phyloP scores from a whole-genome alignment of 192 early-diverging fungal genomes.

The Entrophospora sp. region DNA sequence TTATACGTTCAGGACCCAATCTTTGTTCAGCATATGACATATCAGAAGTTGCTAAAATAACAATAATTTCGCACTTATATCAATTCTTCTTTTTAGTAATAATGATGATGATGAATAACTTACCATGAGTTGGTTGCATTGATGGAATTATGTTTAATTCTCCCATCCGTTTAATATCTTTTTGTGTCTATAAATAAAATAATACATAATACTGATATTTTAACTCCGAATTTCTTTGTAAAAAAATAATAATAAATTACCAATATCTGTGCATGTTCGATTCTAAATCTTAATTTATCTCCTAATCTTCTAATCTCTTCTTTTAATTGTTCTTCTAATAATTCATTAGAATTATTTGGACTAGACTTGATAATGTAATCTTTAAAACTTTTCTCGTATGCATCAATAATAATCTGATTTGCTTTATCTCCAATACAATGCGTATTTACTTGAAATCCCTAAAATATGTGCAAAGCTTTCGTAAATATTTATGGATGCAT shows the following conservation, averaged over 20 bases:
- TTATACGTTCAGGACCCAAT: slow-evolving; percentile 33
- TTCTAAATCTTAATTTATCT: slow-evolving; percentile 29
- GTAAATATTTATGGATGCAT: not conserved
- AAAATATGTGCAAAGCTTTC: not conserved
- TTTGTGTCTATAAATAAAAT: slow-evolving; percentile 19
- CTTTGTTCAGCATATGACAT: slow-evolving; percentile 42
- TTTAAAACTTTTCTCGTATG: slow-evolving; percentile 31
- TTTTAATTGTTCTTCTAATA: not conserved
- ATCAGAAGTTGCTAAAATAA: slow-evolving; percentile 45
- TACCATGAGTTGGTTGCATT: slow-evolving; percentile 51
- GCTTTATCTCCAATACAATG: slow-evolving; percentile 52
- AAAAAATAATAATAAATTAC: slow-evolving; percentile 16
- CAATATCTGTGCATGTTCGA: slow-evolving; percentile 53
- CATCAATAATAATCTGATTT: slow-evolving; percentile 41
- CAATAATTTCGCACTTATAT: no score
- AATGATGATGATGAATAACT: not conserved
- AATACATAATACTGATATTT: no score
- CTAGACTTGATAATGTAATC: not conserved
- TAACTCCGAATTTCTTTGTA: not conserved
- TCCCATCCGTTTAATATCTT: slow-evolving; percentile 39
- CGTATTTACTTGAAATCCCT: slow-evolving; percentile 47
- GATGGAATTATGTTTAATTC: slow-evolving; percentile 40
- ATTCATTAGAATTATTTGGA: not conserved
- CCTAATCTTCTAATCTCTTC: not conserved
- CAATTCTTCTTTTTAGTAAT: no score